These are phyloP conservation scores for Jatropha curcas DNA, from an alignment of 345 rosid species.

Conservation along the genomic window DNA sequence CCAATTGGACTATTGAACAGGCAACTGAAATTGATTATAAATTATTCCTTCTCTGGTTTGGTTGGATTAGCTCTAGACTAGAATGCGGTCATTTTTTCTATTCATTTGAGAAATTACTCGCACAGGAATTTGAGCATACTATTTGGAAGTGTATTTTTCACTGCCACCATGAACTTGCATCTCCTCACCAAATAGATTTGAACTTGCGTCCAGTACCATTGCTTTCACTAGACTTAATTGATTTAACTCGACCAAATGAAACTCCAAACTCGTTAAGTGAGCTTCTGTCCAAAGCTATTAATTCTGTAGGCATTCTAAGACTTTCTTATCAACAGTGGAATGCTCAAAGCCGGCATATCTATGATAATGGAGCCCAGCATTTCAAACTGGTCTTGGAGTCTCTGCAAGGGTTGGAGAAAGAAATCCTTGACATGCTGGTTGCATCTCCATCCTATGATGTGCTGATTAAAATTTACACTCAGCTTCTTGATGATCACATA, in stretches of 20 bases:
- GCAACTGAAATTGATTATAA: slow-evolving; percentile 66
- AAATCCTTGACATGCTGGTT: slow-evolving; percentile 50
- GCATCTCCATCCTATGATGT: slow-evolving; percentile 49
- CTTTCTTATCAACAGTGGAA: slow-evolving; percentile 69
- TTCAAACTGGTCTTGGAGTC: slow-evolving; percentile 56
- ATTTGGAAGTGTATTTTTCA: slow-evolving; percentile 60
- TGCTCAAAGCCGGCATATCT: slow-evolving; percentile 49
- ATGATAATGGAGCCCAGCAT: slow-evolving; percentile 33
- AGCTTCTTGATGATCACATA: slow-evolving; percentile 67
- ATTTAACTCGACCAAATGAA: slow-evolving; percentile 42
- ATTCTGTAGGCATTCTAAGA: slow-evolving; percentile 58
- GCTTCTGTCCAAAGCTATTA: slow-evolving; percentile 54
- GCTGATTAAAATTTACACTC: slow-evolving; percentile 46
- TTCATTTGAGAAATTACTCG: slow-evolving; percentile 45
- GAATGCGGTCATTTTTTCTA: slow-evolving; percentile 42
- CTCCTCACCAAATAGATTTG: slow-evolving; percentile 36
- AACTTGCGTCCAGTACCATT: slow-evolving; percentile 53
- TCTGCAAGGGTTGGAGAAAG: slow-evolving; percentile 57
- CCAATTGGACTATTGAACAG: slow-evolving; percentile 84
- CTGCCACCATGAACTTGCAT: slow-evolving; percentile 45
- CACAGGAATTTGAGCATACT: slow-evolving; percentile 61
- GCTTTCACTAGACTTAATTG: slow-evolving; percentile 61
- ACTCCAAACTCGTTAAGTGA: slow-evolving; percentile 26
- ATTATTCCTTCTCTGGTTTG: slow-evolving; percentile 65
- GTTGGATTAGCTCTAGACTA: slow-evolving; percentile 63